These are phyloP conservation scores for Cytospora piceae DNA, from an alignment of 2,329 filamentous ascomycete genomes.

Conservation along the genomic window DNA sequence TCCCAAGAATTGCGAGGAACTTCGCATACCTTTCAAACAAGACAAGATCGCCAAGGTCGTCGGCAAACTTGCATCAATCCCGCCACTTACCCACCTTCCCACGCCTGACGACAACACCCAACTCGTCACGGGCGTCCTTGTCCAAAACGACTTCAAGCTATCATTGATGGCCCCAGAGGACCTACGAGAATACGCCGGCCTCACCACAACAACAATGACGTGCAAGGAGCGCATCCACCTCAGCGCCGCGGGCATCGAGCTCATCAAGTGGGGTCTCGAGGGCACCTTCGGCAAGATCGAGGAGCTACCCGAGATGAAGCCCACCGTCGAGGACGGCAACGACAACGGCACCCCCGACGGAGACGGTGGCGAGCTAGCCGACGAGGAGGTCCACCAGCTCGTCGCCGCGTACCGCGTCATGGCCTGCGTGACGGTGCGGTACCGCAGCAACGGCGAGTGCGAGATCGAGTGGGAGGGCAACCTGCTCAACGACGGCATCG, in stretches of 20 bases:
- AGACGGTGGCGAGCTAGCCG: constrained; percentile 46
- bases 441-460: constrained; percentile 75
- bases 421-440: constrained; percentile 86
- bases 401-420: constrained; percentile 73
- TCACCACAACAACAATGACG: constrained; percentile 91
- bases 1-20: constrained; percentile 91
- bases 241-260: constrained; percentile 83
- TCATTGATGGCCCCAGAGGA: constrained; percentile 97
- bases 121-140: constrained; percentile 85
- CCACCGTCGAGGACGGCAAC: constrained; percentile 33
- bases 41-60: constrained; percentile 97
- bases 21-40: constrained; percentile 91
- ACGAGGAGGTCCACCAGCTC: constrained; percentile 64
- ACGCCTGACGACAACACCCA: constrained; percentile 42
- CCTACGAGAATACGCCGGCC: constrained; percentile 91
- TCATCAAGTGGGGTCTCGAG: constrained; percentile 93
- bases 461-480: constrained; percentile 98
- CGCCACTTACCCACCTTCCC: constrained; percentile 59
- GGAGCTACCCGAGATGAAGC: constrained; percentile 60
- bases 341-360: constrained; percentile 40
- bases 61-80: constrained; percentile 83
- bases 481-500: constrained; percentile 95
- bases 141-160: constrained; percentile 97
- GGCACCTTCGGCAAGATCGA: constrained; percentile 91
- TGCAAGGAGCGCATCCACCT: constrained; percentile 91